Percentiles rank a stretch among this genome's conserved stretches.
Evolutionary conservation across 2,329 filamentous ascomycete genomes (phyloP).

Genomic region (Alternaria sp.): DNA sequence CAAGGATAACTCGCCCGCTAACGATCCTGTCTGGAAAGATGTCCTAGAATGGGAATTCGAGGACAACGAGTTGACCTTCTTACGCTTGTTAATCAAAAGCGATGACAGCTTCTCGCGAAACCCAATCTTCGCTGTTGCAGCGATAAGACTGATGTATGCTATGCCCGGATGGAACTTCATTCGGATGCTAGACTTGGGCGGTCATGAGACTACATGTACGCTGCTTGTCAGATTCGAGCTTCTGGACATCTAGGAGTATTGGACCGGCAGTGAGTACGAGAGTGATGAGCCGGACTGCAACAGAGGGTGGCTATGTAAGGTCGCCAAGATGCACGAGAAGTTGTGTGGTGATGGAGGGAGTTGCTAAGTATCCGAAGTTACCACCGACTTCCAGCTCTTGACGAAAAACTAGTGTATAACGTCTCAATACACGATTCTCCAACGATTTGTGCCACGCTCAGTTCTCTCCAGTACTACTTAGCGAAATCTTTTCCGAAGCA

Average conservation of each 20-base stretch:
- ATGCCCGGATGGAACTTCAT: conserved; percentile 70
- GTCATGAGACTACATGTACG: conserved; percentile 69
- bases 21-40: conserved; percentile 73
- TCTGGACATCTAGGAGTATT: conserved; percentile 29
- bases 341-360: conserved; percentile 2
- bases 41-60: conserved; percentile 73
- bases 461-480: not conserved
- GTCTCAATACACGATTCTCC: not conserved
- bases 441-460: not conserved
- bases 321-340: not conserved
- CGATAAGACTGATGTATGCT: conserved; percentile 68
- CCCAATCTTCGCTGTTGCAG: conserved; percentile 68
- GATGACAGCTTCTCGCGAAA: conserved; percentile 71
- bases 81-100: conserved; percentile 72
- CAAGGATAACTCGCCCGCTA: conserved; percentile 66
- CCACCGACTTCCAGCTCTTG: not conserved
- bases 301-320: not conserved
- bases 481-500: not conserved
- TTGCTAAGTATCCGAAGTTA: not conserved
- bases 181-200: conserved; percentile 70
- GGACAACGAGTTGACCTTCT: conserved; percentile 71
- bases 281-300: not conserved
- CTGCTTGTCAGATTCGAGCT: conserved; percentile 70
- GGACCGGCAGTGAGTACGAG: not conserved
- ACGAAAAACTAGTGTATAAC: not conserved